A percentile compares a stretch with the other conserved stretches of the same genome.
phyloP scores from a whole-genome alignment of 352 stramenopile genomes.

The Pythium oligandrum region DNA sequence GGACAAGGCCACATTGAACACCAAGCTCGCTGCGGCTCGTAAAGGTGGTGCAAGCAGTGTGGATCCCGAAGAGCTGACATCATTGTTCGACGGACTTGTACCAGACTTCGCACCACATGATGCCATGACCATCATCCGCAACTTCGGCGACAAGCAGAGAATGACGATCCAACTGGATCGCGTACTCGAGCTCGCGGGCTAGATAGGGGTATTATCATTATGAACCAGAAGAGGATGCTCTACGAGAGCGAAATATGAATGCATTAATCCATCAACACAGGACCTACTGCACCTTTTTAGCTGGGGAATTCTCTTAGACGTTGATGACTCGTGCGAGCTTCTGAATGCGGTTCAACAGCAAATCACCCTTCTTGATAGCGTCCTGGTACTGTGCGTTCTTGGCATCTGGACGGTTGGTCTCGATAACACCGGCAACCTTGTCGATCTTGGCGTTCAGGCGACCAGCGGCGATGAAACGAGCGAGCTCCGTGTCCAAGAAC shows the following conservation, averaged over 20 bases:
- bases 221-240: neutral
- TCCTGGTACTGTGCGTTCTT: slow-evolving; percentile 99
- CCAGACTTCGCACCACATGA: slow-evolving; percentile 53
- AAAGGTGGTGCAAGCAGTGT: slow-evolving; percentile 25
- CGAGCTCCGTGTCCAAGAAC: slow-evolving; percentile 97
- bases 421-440: slow-evolving; percentile 97
- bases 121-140: slow-evolving; percentile 59
- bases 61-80: slow-evolving; percentile 40
- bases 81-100: slow-evolving; percentile 41
- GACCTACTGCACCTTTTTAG: neutral
- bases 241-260: slow-evolving; percentile 1
- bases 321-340: slow-evolving; percentile 97
- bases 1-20: slow-evolving; percentile 20
- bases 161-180: slow-evolving; percentile 55
- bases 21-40: slow-evolving; percentile 23
- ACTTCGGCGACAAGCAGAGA: slow-evolving; percentile 53
- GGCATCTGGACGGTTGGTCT: slow-evolving; percentile 97
- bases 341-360: slow-evolving; percentile 98
- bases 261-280: neutral
- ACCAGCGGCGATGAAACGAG: slow-evolving; percentile 96
- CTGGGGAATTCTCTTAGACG: slow-evolving; percentile 38
- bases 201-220: neutral
- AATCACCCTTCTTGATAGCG: slow-evolving; percentile 98
- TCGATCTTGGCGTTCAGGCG: slow-evolving; percentile 99
- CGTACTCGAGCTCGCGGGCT: slow-evolving; percentile 43